A percentile compares a stretch with the other conserved stretches of the same genome.
These are phyloP conservation scores for Agroathelia rolfsii DNA, from an alignment of 1,284 basidiomycete species.

Conservation along the genomic window DNA sequence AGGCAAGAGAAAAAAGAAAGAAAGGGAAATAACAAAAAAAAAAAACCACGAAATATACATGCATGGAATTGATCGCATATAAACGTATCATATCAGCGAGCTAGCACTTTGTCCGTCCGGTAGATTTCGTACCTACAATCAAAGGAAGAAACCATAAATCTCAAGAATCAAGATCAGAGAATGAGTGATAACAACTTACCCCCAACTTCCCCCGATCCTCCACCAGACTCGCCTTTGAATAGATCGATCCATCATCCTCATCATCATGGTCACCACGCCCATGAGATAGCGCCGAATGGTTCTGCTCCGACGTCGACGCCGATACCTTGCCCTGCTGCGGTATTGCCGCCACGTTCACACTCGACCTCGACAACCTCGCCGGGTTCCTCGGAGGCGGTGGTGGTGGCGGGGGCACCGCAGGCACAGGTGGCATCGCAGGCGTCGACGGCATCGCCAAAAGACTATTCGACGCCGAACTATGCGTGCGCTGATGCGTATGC, in stretches of 20 bases:
- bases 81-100: too few species aligned
- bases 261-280: slow-evolving; percentile 28
- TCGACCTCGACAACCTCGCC: slow-evolving; percentile 18
- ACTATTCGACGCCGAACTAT: too few species aligned
- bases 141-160: slow-evolving; percentile 7
- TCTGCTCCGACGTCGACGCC: slow-evolving; percentile 19
- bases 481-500: too few species aligned
- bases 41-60: too few species aligned
- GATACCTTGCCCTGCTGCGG: slow-evolving; percentile 17
- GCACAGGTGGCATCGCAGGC: slow-evolving; percentile 13
- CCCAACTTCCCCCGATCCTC: slow-evolving; percentile 29
- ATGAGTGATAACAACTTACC: slow-evolving; percentile 25
- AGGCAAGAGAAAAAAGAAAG: too few species aligned
- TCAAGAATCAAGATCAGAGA: not conserved
- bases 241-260: slow-evolving; percentile 34
- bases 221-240: slow-evolving; percentile 27
- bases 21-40: too few species aligned
- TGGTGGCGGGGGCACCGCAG: slow-evolving; percentile 22
- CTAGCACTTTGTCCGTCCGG: too few species aligned
- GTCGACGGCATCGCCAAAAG: too few species aligned
- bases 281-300: slow-evolving; percentile 24
- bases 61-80: too few species aligned
- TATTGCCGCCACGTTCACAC: slow-evolving; percentile 13
- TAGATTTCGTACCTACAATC: slow-evolving; percentile 14
- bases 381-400: slow-evolving; percentile 38